These are phyloP conservation scores for Plenodomus biglobosus DNA, from an alignment of 2,329 filamentous ascomycete genomes.

Conservation along the genomic window DNA sequence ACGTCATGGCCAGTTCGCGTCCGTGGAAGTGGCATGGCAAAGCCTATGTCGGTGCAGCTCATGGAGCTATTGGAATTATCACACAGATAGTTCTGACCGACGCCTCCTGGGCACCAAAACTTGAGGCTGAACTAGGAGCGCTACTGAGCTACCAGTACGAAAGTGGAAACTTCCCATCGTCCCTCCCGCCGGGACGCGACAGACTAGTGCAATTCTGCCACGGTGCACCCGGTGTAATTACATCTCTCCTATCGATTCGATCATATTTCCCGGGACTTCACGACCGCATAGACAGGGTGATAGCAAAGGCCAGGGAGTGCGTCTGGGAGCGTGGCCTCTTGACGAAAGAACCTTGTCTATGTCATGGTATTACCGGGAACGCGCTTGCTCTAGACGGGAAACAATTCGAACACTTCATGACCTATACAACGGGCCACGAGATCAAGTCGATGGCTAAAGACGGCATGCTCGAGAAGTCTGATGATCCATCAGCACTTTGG, in stretches of 20 bases:
- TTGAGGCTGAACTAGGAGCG: slow-evolving; percentile 57
- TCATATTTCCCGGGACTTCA: slow-evolving; percentile 59
- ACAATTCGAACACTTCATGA: slow-evolving; percentile 60
- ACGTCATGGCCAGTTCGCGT: slow-evolving; percentile 58
- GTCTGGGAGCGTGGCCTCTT: slow-evolving; percentile 61
- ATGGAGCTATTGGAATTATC: slow-evolving; percentile 70
- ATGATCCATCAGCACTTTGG: slow-evolving; percentile 54
- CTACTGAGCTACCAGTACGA: slow-evolving; percentile 62
- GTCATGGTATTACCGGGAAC: slow-evolving; percentile 67
- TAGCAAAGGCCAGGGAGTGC: slow-evolving; percentile 55
- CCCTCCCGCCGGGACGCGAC: slow-evolving; percentile 52
- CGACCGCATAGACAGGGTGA: slow-evolving; percentile 56
- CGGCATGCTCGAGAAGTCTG: slow-evolving; percentile 55
- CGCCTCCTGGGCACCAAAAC: slow-evolving; percentile 55
- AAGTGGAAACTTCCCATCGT: slow-evolving; percentile 66
- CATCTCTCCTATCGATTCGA: slow-evolving; percentile 59
- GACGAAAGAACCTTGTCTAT: slow-evolving; percentile 66
- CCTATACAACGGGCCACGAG: slow-evolving; percentile 59
- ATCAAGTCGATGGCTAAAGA: slow-evolving; percentile 57
- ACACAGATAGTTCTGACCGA: slow-evolving; percentile 67
- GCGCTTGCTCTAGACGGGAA: slow-evolving; percentile 57
- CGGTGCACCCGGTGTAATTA: slow-evolving; percentile 64
- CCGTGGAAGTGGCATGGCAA: slow-evolving; percentile 68
- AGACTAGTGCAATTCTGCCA: slow-evolving; percentile 67
- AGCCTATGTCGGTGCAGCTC: slow-evolving; percentile 65